Conservation (phyloP, 352 stramenopile genomes). For the Phytopythium kandeliae region DNA sequence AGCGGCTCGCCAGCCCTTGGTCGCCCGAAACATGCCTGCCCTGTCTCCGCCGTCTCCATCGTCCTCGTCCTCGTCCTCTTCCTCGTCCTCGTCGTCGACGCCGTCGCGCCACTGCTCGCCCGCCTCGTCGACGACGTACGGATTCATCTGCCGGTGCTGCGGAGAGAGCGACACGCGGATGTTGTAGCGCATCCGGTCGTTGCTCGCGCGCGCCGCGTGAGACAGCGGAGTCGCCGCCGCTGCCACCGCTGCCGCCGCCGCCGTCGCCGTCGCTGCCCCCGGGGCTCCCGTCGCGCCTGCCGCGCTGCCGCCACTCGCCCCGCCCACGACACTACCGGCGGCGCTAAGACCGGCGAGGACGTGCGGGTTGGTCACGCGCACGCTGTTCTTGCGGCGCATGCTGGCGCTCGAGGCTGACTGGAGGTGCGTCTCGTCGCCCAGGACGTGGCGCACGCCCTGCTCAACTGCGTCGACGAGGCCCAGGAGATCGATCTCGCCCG, state of each 20-base stretch:
- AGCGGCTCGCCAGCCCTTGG: too few species aligned
- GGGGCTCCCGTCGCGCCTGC: background rate
- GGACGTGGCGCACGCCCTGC: constrained; percentile 63
- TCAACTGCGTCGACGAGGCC: constrained; percentile 68
- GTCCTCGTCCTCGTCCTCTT: constrained; percentile 17
- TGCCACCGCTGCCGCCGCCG: too few species aligned
- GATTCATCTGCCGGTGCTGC: constrained; percentile 53
- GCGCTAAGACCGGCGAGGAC: background rate
- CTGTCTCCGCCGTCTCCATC: constrained; percentile 12
- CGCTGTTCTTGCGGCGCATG: constrained; percentile 72
- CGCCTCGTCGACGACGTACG: constrained; percentile 38
- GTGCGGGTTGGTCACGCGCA: constrained; percentile 23
- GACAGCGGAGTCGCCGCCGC: background rate
- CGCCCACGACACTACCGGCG: background rate
- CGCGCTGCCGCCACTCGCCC: background rate
- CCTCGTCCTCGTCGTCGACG: constrained; percentile 20
- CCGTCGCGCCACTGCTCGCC: constrained; percentile 10
- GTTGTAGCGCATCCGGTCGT: constrained; percentile 75
- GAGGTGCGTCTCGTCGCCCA: constrained; percentile 71
- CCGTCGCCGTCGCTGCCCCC: background rate
- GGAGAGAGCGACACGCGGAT: constrained; percentile 47
- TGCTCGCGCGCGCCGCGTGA: constrained; percentile 22
- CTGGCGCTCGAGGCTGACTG: constrained; percentile 37
- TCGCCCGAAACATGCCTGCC: too few species aligned
- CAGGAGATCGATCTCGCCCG: constrained; percentile 45